Conservation (phyloP, 192 early-diverging fungal genomes). For the Coemansia sp. region DNA sequence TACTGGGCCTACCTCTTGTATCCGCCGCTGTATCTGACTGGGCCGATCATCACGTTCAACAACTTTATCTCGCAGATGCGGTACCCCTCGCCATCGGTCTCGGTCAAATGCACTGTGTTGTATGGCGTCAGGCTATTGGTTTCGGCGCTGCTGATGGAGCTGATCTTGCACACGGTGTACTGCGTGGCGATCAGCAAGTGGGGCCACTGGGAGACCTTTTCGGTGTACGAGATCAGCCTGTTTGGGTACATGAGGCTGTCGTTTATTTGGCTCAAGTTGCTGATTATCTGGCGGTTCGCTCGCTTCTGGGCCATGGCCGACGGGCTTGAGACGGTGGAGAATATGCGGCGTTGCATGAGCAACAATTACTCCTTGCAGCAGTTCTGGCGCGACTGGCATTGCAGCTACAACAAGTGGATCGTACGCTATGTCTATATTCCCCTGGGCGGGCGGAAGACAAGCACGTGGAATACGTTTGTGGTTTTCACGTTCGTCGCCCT, state of each 20-base stretch:
- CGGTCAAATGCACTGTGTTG: not conserved
- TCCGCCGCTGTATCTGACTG: conserved; percentile 88
- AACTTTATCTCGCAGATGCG: conserved; percentile 80
- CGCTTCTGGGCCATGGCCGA: conserved; percentile 94
- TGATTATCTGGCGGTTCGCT: conserved; percentile 98
- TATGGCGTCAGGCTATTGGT: conserved; percentile 73
- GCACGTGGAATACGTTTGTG: conserved; percentile 75
- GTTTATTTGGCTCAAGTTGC: conserved; percentile 92
- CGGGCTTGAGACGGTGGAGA: conserved; percentile 84
- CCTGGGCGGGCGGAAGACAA: conserved; percentile 74
- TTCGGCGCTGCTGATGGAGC: conserved; percentile 77
- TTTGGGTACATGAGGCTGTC: conserved; percentile 88
- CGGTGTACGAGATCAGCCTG: conserved; percentile 77
- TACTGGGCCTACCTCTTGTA: conserved; percentile 85
- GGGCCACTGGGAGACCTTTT: conserved; percentile 79
- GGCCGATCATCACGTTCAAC: conserved; percentile 95
- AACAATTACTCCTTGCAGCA: conserved; percentile 92
- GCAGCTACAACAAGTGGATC: conserved; percentile 88
- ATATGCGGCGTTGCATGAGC: conserved; percentile 95
- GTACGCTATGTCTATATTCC: conserved; percentile 89
- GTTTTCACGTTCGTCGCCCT: conserved; percentile 96
- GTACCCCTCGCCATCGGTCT: conserved; percentile 49
- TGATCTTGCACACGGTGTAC: conserved; percentile 81
- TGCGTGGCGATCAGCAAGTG: conserved; percentile 89
- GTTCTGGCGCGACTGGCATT: conserved; percentile 98